phyloP scores from a whole-genome alignment of 768 basidiomycete genomes.

The Lactifluus hygrophoroides region DNA sequence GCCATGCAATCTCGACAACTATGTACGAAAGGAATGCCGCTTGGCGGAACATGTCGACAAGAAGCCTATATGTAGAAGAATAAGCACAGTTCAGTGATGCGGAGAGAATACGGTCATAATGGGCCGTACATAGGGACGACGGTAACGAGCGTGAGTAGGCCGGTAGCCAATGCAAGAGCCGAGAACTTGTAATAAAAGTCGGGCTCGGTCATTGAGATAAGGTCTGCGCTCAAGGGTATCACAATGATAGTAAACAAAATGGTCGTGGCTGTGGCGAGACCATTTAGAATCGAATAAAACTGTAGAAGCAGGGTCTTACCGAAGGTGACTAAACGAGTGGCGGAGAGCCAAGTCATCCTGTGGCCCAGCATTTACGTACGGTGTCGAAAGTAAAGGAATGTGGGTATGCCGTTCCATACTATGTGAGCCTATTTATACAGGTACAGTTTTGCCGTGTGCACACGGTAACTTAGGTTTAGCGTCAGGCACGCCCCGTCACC shows the following conservation, averaged over 20 bases:
- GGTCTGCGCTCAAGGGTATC: conserved; percentile 25
- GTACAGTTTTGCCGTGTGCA: neutral
- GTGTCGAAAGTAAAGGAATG: neutral
- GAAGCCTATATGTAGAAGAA: conserved; percentile 23
- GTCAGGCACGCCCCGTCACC: neutral
- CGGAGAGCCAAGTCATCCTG: neutral
- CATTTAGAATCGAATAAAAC: neutral
- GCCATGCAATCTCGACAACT: conserved; percentile 30
- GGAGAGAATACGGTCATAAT: neutral
- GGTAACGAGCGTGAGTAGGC: conserved; percentile 26
- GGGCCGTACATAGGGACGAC: conserved; percentile 25
- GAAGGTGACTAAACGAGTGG: neutral
- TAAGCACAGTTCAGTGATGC: neutral
- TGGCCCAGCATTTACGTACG: neutral
- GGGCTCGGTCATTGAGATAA: conserved; percentile 23
- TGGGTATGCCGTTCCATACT: neutral
- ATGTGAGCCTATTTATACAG: neutral
- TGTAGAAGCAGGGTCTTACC: neutral
- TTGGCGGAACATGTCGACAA: conserved; percentile 29
- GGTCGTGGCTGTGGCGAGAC: neutral
- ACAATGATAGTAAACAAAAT: conserved; percentile 27
- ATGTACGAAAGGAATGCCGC: conserved; percentile 35
- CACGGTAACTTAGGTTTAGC: neutral
- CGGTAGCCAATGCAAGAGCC: conserved; percentile 26
- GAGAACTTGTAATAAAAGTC: conserved; percentile 20